A percentile compares a stretch with the other conserved stretches of the same genome.
Evolutionary conservation across 495 filamentous ascomycete species (phyloP).

Genomic region (Collariella sp.): DNA sequence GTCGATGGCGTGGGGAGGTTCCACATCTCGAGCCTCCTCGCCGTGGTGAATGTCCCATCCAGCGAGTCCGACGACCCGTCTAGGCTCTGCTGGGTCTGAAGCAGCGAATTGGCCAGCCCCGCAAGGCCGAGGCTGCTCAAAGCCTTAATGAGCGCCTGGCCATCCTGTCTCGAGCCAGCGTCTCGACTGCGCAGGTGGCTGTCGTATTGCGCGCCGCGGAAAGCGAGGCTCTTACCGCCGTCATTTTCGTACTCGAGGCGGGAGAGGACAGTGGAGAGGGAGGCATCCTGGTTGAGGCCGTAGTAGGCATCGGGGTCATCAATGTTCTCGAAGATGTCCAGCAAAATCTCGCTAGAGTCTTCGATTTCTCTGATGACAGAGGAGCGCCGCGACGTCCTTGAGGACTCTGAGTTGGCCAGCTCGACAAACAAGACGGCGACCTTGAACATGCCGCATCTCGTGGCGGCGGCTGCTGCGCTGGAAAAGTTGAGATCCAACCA

Average conservation of each 20-base stretch:
- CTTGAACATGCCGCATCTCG: conserved; percentile 73
- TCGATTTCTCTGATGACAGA: conserved; percentile 46
- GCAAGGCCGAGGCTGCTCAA: conserved; percentile 59
- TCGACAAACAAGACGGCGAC: conserved; percentile 80
- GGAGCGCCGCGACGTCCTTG: conserved; percentile 55
- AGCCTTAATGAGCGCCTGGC: conserved; percentile 50
- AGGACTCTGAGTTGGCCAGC: conserved; percentile 48
- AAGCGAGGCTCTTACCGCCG: conserved; percentile 79
- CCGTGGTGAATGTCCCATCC: conserved; percentile 69
- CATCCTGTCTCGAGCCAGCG: conserved; percentile 34
- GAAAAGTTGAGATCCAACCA: conserved; percentile 83
- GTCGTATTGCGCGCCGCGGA: conserved; percentile 86
- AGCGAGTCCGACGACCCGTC: conserved; percentile 47
- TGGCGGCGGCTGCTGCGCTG: conserved; percentile 66
- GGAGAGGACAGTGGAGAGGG: conserved; percentile 64
- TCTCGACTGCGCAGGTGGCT: conserved; percentile 57
- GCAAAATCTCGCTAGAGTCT: conserved; percentile 56
- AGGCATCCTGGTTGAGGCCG: conserved; percentile 73
- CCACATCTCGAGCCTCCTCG: conserved; percentile 84
- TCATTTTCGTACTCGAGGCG: conserved; percentile 86
- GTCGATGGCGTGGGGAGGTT: conserved; percentile 67
- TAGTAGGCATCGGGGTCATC: conserved; percentile 96
- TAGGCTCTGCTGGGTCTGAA: conserved; percentile 52
- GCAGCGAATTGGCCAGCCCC: conserved; percentile 62
- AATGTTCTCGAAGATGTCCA: conserved; percentile 78